Base-by-base conservation (phyloP, 306 rosid genomes). In the Castanea sativa region DNA sequence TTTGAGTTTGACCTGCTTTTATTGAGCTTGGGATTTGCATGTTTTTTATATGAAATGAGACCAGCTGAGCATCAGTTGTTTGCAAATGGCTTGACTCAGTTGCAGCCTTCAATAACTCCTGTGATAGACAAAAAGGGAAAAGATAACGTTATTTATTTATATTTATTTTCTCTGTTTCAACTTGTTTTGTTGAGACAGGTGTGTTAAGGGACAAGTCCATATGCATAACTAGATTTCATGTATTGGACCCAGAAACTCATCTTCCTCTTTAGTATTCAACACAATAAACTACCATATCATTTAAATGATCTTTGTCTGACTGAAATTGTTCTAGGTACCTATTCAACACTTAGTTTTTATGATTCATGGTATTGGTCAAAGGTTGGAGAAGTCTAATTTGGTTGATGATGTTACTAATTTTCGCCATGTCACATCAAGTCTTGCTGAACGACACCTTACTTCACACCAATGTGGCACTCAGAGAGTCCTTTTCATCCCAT, bases 331-430 rank as follows among this genome's bases (percentile, higher is more conserved):
- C 23, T 58, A 95, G 97, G 98, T 95, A 83, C 99, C 99, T 89
- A 97, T 95, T 84, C 88, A 82, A 71, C 99, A 95, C 88, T 87
- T 95, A 79, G 99, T 92, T 79, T 95, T 95, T 87, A 95, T 95
- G 99, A 92, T 95, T 89, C 99, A 95, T 85, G 99, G 99, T 74
- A 95, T 95, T 86, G 99, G 99, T 84, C 99, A 95, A 86, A 91
- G 99, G 79, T 88, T 95, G 90, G 98, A 95, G 83, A 95, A 95
- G 55, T 95, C 99, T 81, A 95, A 95, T 91, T 85, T 95, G 87
- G 99, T 95, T 69, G 99, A 95, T 74, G 99, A 95, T 64, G 98
- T 29, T 21, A 21, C 23, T 21, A 21, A 21, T 21, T 21, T 21
- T 21, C 23, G 23, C 23, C 23, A 21, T 21, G 23, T 21, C 23